phyloP scores from a whole-genome alignment of 2,329 filamentous ascomycete species.

The Exophiala oligosperma region DNA sequence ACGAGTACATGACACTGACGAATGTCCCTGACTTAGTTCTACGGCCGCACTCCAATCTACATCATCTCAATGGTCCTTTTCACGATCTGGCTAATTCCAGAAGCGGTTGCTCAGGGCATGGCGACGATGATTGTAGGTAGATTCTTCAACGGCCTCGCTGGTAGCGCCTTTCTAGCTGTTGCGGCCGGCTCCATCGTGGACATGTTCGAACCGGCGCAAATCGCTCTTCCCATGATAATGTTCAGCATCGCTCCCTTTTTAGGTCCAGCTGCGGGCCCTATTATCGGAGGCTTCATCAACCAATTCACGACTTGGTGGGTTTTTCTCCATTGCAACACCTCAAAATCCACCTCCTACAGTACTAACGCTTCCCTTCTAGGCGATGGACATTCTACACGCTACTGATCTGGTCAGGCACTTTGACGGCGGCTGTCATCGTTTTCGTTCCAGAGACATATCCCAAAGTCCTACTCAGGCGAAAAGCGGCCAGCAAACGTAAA shows the following conservation, averaged over 20 bases:
- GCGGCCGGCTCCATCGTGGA: slow-evolving; percentile 74
- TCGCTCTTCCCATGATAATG: slow-evolving; percentile 75
- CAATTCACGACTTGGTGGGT: slow-evolving; percentile 55
- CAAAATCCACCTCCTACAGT: not conserved
- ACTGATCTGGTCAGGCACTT: slow-evolving; percentile 73
- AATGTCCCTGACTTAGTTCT: slow-evolving; percentile 70
- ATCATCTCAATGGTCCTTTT: slow-evolving; percentile 72
- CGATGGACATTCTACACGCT: slow-evolving; percentile 83
- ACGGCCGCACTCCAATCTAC: slow-evolving; percentile 81
- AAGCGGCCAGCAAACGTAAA: slow-evolving; percentile 73
- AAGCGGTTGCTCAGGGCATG: slow-evolving; percentile 79
- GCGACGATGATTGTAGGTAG: slow-evolving; percentile 75
- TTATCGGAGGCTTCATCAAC: slow-evolving; percentile 60
- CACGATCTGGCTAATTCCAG: slow-evolving; percentile 76
- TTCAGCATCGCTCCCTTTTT: slow-evolving; percentile 66
- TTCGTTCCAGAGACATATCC: slow-evolving; percentile 90
- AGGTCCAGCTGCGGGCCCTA: slow-evolving; percentile 43
- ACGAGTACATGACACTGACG: slow-evolving; percentile 49
- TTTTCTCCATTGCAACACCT: not conserved
- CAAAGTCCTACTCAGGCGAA: slow-evolving; percentile 66
- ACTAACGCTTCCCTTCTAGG: slow-evolving; percentile 36
- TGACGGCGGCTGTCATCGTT: slow-evolving; percentile 65
- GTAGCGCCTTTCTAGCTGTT: slow-evolving; percentile 66
- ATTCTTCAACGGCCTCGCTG: slow-evolving; percentile 60
- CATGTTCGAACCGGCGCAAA: slow-evolving; percentile 62